Conservation (phyloP, 805 yeast genomes). For the Clavispora vitiphila region DNA sequence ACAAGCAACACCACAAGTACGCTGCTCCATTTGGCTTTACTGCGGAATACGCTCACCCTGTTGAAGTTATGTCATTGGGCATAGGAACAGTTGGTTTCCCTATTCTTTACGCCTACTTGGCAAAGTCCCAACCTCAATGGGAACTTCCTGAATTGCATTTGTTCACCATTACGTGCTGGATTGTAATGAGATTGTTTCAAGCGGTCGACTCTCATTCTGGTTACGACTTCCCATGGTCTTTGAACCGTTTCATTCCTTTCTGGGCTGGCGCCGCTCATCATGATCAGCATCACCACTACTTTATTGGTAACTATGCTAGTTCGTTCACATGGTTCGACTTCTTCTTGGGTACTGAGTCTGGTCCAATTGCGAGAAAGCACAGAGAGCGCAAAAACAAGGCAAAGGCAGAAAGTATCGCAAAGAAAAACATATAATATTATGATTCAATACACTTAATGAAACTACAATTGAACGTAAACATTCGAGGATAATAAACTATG, state of each 20-base stretch:
- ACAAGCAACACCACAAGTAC: constrained; percentile 56
- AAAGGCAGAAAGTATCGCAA: constrained; percentile 33
- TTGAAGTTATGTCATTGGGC: constrained; percentile 53
- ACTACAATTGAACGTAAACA: not conserved
- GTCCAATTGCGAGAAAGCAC: constrained; percentile 45
- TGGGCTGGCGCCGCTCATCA: constrained; percentile 68
- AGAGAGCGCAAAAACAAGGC: constrained; percentile 42
- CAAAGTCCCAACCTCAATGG: constrained; percentile 17
- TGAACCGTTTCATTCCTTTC: constrained; percentile 51
- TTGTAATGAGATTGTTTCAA: constrained; percentile 47
- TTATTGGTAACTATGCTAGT: constrained; percentile 55
- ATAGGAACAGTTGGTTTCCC: constrained; percentile 61
- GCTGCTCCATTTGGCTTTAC: constrained; percentile 61
- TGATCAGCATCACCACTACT: constrained; percentile 56
- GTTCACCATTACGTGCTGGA: constrained; percentile 52
- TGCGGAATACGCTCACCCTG: constrained; percentile 60
- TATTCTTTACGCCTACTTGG: constrained; percentile 45
- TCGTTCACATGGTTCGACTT: constrained; percentile 58
- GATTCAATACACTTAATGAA: not conserved
- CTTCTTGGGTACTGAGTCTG: constrained; percentile 50
- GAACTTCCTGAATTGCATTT: constrained; percentile 36
- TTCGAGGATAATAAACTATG: too few species aligned
- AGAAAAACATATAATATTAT: constrained; percentile 15
- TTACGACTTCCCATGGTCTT: constrained; percentile 59
- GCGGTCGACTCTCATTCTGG: constrained; percentile 62